phyloP scores from a whole-genome alignment of 345 rosid genomes.

The Ailanthus altissimus region DNA sequence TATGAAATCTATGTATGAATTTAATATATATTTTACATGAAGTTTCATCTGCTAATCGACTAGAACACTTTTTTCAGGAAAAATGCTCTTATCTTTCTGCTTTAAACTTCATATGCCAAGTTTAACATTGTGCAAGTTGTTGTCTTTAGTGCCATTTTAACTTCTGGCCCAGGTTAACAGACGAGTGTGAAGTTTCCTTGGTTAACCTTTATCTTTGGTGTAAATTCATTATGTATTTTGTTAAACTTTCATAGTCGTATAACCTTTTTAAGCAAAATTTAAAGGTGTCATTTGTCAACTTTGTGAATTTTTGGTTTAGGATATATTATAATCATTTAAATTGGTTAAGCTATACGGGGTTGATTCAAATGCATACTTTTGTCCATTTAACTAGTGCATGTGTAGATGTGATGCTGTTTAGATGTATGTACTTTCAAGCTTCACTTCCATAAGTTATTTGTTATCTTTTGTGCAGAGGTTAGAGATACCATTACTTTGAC shows the following conservation, averaged over 20 bases:
- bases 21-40: no score
- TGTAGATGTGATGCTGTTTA: neutral
- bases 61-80: neutral
- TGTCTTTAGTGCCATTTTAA: neutral
- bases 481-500: conserved; percentile 53
- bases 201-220: neutral
- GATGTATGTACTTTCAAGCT: neutral
- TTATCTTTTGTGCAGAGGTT: conserved; percentile 50
- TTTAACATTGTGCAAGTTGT: neutral
- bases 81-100: neutral
- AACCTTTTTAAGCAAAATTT: neutral
- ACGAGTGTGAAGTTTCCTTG: neutral
- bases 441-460: neutral
- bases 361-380: neutral
- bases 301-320: neutral
- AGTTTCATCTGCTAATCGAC: neutral
- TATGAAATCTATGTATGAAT: neutral
- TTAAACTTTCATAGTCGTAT: neutral
- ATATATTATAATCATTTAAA: neutral
- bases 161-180: neutral
- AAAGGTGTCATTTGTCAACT: neutral
- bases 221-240: neutral
- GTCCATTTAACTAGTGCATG: neutral
- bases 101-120: neutral
- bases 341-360: neutral